Base-by-base conservation (phyloP, 2,329 filamentous ascomycete genomes). In the Cladosporium austrohemisphaericum region DNA sequence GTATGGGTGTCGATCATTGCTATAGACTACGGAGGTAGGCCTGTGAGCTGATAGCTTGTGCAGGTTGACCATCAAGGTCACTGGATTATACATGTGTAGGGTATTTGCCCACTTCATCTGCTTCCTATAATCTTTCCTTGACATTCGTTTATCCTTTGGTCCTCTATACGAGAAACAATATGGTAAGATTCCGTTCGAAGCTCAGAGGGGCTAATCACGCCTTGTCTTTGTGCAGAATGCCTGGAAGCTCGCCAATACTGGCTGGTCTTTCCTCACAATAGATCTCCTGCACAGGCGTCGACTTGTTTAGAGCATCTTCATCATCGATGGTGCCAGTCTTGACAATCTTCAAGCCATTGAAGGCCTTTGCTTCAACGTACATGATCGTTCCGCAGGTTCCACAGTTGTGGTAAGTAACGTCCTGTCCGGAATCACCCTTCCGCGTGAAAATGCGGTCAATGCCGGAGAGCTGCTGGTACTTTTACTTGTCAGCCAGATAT, bases 271-370 rank as follows among this genome's bases (percentile, higher is more conserved):
- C 59, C 45, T 57, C 64, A 23, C 55, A 58, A 26, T 60, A 67
- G 16, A 66, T 64, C 51, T 65, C 63, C 23, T 52, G n/a, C 4
- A 32, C 50, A 1, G 63, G 62, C 50, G 45, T 49, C 11, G 52
- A 52, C 32, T 52, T 53, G 11, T 60, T 47, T 44, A 59, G 48
- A 1, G 43, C 55, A 5, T 52, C 53, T 14, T 52, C 33, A 37
- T 65, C 63, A 33, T 66, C 65, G 14, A 67, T 41, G 8, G 64
- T 65, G 3, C 65, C 64, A 9, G 56, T 56, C 54, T 66, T 66
- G 38, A 66, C 50, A 29, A 65, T 61, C 10, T 52, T 54, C 8
- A 64, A 28, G 14, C 57, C 63, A 0, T 53, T 53, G 49, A 62
- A 45, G 4, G 54, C 57, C 5, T 62, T 58, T 8, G 51, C 53